Percentiles rank a stretch among this genome's conserved stretches.
Conservation (phyloP, 2,329 filamentous ascomycete genomes). For the Ceratocystis huliohia region DNA sequence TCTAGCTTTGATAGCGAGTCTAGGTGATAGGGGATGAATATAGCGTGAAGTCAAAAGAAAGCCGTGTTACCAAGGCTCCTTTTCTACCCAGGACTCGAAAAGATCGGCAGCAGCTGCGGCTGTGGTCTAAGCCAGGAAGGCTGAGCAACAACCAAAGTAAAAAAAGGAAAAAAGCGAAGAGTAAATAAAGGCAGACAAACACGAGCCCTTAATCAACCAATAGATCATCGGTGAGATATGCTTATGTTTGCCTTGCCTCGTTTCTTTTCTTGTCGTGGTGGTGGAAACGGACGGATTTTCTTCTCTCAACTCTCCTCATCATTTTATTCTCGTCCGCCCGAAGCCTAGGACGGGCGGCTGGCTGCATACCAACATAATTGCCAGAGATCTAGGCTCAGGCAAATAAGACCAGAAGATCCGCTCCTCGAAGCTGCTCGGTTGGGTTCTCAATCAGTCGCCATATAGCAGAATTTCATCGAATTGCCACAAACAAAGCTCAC, state of each 20-base stretch:
- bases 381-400: too few relatives aligned
- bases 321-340: neutral
- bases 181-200: too few relatives aligned
- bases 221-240: neutral
- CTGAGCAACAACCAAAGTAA: neutral
- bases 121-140: neutral
- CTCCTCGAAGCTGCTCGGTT: neutral
- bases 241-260: neutral
- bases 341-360: neutral
- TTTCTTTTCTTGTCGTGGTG: neutral
- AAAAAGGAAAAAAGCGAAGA: too few relatives aligned
- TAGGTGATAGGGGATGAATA: neutral
- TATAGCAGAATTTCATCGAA: too few relatives aligned
- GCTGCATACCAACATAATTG: too few relatives aligned
- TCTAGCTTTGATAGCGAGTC: too few relatives aligned
- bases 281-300: neutral
- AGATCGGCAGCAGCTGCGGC: neutral
- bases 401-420: neutral
- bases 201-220: neutral
- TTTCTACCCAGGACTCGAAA: neutral
- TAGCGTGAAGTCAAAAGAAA: neutral
- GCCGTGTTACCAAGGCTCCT: neutral
- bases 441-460: neutral
- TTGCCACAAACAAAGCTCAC: neutral
- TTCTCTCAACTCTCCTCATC: neutral